phyloP scores from a whole-genome alignment of 768 basidiomycete genomes.

The Russula virescens region DNA sequence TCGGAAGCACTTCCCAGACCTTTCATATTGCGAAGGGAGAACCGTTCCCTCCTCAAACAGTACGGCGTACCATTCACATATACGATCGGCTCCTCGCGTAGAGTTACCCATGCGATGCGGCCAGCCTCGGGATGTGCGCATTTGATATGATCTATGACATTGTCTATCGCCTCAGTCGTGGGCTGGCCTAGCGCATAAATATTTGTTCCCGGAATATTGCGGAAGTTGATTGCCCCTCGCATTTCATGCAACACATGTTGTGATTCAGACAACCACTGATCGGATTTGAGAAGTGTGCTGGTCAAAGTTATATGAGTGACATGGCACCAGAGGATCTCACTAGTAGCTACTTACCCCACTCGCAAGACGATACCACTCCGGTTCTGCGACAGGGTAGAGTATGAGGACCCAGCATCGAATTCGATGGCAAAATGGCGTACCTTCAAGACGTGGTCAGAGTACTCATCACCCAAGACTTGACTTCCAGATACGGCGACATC shows the following conservation, averaged over 20 bases:
- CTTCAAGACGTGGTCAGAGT: slow-evolving; percentile 89
- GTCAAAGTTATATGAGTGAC: neutral
- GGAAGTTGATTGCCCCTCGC: slow-evolving; percentile 93
- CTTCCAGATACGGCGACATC: slow-evolving; percentile 73
- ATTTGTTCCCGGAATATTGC: slow-evolving; percentile 70
- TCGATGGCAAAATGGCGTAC: slow-evolving; percentile 35
- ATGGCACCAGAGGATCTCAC: slow-evolving; percentile 4
- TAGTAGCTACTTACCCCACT: slow-evolving; percentile 53
- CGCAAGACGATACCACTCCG: slow-evolving; percentile 92
- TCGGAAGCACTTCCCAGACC: slow-evolving; percentile 36
- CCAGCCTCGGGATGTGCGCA: slow-evolving; percentile 52
- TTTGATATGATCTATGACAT: slow-evolving; percentile 64
- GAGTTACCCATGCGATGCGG: slow-evolving; percentile 81
- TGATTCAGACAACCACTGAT: slow-evolving; percentile 81
- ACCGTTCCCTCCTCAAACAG: slow-evolving; percentile 79
- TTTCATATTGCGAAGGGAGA: slow-evolving; percentile 92
- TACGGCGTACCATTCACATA: slow-evolving; percentile 93
- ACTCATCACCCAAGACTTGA: slow-evolving; percentile 89
- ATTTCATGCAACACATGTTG: slow-evolving; percentile 60
- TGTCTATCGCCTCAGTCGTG: slow-evolving; percentile 77
- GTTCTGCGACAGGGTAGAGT: slow-evolving; percentile 43
- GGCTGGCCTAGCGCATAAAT: slow-evolving; percentile 95
- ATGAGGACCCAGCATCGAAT: neutral
- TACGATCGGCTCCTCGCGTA: slow-evolving; percentile 89
- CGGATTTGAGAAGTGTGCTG: slow-evolving; percentile 86